These are phyloP conservation scores for Colletotrichum sp. DNA, from an alignment of 2,329 filamentous ascomycete genomes.

Conservation along the genomic window DNA sequence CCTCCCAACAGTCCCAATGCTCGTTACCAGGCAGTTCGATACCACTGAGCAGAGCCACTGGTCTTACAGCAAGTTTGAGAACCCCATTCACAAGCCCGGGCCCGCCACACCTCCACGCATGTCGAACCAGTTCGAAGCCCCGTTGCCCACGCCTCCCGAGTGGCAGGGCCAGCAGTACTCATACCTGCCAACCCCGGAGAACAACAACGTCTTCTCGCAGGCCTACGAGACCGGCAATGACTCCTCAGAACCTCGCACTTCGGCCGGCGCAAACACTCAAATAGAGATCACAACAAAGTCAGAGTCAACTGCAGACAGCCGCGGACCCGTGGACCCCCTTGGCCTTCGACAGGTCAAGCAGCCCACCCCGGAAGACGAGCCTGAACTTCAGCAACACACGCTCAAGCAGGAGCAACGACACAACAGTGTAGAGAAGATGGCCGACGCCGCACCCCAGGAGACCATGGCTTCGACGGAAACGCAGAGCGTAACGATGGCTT, in stretches of 20 bases:
- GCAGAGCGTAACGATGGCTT: slow-evolving; percentile 40
- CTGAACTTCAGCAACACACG: slow-evolving; percentile 31
- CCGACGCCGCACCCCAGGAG: slow-evolving; percentile 42
- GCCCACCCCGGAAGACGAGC: slow-evolving; percentile 41
- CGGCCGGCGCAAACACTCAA: slow-evolving; percentile 42
- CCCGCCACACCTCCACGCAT: slow-evolving; percentile 54
- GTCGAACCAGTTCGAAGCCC: slow-evolving; percentile 60
- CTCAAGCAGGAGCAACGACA: slow-evolving; percentile 26
- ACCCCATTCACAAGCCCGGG: slow-evolving; percentile 44
- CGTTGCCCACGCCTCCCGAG: slow-evolving; percentile 55
- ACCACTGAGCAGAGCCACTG: slow-evolving; percentile 60
- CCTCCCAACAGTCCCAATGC: slow-evolving; percentile 49
- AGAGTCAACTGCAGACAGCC: slow-evolving; percentile 41
- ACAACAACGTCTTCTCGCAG: slow-evolving; percentile 48
- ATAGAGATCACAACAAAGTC: slow-evolving; percentile 73
- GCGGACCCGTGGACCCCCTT: slow-evolving; percentile 42
- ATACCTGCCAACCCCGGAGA: slow-evolving; percentile 50
- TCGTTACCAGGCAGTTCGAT: slow-evolving; percentile 59
- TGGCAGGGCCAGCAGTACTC: slow-evolving; percentile 63
- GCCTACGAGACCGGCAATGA: slow-evolving; percentile 47
- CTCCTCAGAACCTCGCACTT: slow-evolving; percentile 41
- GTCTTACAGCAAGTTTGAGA: slow-evolving; percentile 58
- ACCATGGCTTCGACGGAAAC: slow-evolving; percentile 44
- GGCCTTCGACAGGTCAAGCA: slow-evolving; percentile 46
- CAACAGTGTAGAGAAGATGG: slow-evolving; percentile 39